Percentiles rank a stretch among this genome's conserved stretches.
These are phyloP conservation scores for Scytalidium lignicola DNA, from an alignment of 2,329 filamentous ascomycete genomes.

Conservation along the genomic window DNA sequence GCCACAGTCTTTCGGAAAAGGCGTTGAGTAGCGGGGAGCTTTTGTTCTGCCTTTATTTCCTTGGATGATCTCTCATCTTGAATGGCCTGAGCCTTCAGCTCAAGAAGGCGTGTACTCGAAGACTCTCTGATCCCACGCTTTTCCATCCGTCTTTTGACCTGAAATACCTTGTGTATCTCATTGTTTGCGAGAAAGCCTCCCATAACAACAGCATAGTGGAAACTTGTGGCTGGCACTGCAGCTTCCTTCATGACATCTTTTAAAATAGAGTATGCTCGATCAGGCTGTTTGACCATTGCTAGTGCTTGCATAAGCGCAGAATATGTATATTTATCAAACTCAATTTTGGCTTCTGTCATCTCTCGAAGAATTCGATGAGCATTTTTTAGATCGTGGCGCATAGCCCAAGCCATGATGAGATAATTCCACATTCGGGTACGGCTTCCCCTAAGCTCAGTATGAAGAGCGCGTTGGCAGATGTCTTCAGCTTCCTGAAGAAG, in stretches of 20 bases:
- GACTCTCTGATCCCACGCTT: slow-evolving; percentile 32
- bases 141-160: slow-evolving; percentile 42
- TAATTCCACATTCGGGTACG: slow-evolving; percentile 72
- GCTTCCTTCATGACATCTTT: slow-evolving; percentile 44
- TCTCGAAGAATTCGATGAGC: slow-evolving; percentile 47
- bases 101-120: slow-evolving; percentile 37
- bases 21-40: slow-evolving; percentile 20
- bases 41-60: slow-evolving; percentile 9
- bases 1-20: slow-evolving; percentile 19
- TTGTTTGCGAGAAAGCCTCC: slow-evolving; percentile 36
- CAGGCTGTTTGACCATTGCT: slow-evolving; percentile 44
- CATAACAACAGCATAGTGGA: slow-evolving; percentile 50
- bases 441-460: slow-evolving; percentile 43
- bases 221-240: slow-evolving; percentile 36
- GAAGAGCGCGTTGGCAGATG: slow-evolving; percentile 52
- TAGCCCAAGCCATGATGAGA: slow-evolving; percentile 64
- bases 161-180: slow-evolving; percentile 40
- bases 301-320: slow-evolving; percentile 56
- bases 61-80: slow-evolving; percentile 14
- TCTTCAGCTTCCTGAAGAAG: slow-evolving; percentile 49
- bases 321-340: slow-evolving; percentile 53
- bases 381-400: slow-evolving; percentile 52
- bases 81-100: slow-evolving; percentile 27
- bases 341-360: slow-evolving; percentile 48
- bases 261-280: slow-evolving; percentile 49